Base-by-base conservation (phyloP, 192 early-diverging fungal species). In the Irineochytrium annulatum region DNA sequence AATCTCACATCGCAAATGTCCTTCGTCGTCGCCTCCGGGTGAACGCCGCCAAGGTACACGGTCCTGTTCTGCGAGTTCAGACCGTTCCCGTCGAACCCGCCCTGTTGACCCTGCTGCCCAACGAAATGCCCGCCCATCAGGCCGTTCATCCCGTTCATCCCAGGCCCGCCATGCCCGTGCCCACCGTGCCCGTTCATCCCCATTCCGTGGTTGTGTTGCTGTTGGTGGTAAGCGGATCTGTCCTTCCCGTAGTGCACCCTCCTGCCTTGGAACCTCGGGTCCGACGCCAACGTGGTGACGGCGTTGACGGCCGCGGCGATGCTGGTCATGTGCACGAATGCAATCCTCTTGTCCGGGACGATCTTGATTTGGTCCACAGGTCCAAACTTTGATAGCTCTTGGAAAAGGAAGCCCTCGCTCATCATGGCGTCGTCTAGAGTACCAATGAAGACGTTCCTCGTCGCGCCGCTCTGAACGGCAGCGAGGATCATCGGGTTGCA, bases 231-330 rank as follows among this genome's bases (percentile, higher is more conserved):
- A 16, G 83, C 80, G 59, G 91, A 94, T 29, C 91, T 75, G 77
- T 94, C 92, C 69, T 87, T 90, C 43, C 92, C 92, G 73, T 88
- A 94, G 53, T 85, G 78, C 33, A 94, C 67, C 27, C 87, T 73
- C 29, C 80, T 72, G 44, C 69, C 69, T 13, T 63, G 39, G 78
- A 86, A 93, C 27, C 68, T 60, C 0, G 76, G 45, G 22, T 87
- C 81, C 4, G 59, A 69, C 14, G 83, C 77, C 48, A 94, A 57
- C 1, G 62, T 69, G 19, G 71, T 65, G n/a, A 93, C 88, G 34
- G 85, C 88, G 55, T 85, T 85, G 54, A 92, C 77, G 29, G 92
- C 92, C 44, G 68, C 77, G 14, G 63, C 60, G 37, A 92, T 79
- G 57, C 71, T 77, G 29, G 83, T 70, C 67, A 93, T 87, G 64